Base-by-base conservation (phyloP, 1,139 yeast genomes). In the Scheffersomyces illinoinensis region DNA sequence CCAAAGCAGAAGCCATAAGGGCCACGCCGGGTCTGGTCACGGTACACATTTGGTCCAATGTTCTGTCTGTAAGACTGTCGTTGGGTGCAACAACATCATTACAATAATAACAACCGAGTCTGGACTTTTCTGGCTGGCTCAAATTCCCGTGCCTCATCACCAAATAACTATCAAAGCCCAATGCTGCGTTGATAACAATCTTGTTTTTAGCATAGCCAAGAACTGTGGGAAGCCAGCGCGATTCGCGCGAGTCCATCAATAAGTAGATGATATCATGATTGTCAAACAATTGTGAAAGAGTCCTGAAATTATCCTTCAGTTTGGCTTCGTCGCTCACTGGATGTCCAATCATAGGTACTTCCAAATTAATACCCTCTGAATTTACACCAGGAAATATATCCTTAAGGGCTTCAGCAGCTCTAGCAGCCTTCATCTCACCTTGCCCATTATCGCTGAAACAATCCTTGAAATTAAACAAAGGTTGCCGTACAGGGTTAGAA, bases 1-100 rank as follows among this genome's bases (percentile, higher is more conserved):
- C 97, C 52, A 88, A 76, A 0, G 98, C 86, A 0, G 97, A 85
- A 0, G 99, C 98, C 73, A 92, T 77, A 68, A 90, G 77, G 0
- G 99, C 97, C 0, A 90, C 93, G 0, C 99, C 99, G 0, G 99
- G 99, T 53, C 99, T 78, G 0, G 99, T 95, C 0, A 95, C 99
- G 0, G 99, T 95, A 71, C 99, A 95, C 98, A 95, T 95, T 72
- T 95, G 98, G 73, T 95, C 99, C 61, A 95, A 76, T 0, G 98
- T 90, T 56, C 97, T 79, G 68, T 93, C 96, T 0, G 91, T 82
- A 19, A 91, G 76, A 61, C 96, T 89, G 70, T 95, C 97, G 6
- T 87, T 79, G 0, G 99, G 99, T 0, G 98, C 98, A 54, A 93
- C 93, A 8, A 95, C 93, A 70, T 96, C 99, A 71, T 93, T 92